phyloP scores from a whole-genome alignment of 345 rosid species.

The Tarenaya hassleriana region DNA sequence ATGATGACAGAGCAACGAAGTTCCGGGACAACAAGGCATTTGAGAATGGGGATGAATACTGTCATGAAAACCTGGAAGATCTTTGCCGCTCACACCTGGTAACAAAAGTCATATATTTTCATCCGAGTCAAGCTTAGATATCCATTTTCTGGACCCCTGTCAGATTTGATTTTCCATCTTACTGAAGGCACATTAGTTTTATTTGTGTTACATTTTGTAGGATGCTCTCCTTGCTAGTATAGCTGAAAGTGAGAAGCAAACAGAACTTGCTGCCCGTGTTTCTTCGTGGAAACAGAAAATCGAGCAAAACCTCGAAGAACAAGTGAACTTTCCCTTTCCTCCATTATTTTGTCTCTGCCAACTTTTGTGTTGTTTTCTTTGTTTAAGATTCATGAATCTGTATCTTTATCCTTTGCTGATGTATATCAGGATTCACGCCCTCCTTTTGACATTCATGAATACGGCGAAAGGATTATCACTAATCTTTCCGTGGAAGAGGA shows the following conservation, averaged over 20 bases:
- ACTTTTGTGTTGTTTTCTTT: slow-evolving; percentile 9
- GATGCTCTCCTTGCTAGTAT: slow-evolving; percentile 93
- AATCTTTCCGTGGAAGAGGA: slow-evolving; percentile 49
- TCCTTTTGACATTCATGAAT: slow-evolving; percentile 90
- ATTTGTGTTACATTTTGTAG: slow-evolving; percentile 27
- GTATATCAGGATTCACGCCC: slow-evolving; percentile 64
- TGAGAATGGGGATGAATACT: slow-evolving; percentile 34
- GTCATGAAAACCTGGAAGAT: slow-evolving; percentile 80
- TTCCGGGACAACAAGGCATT: slow-evolving; percentile 36
- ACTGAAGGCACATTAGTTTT: no score
- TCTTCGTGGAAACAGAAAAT: slow-evolving; percentile 93
- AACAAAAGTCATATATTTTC: slow-evolving; percentile 25
- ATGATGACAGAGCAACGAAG: slow-evolving; percentile 30
- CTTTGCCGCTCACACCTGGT: slow-evolving; percentile 95
- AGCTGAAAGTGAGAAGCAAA: slow-evolving; percentile 85
- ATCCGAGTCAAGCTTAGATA: background rate
- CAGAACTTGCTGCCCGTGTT: slow-evolving; percentile 88
- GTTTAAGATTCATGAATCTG: slow-evolving; percentile 12
- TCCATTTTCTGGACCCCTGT: background rate
- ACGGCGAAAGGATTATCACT: slow-evolving; percentile 57
- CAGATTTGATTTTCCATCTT: no score
- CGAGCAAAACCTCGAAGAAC: slow-evolving; percentile 86
- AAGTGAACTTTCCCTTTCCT: slow-evolving; percentile 36
- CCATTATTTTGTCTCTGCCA: slow-evolving; percentile 9
- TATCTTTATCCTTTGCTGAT: slow-evolving; percentile 1